Conservation (phyloP, 305 asterid genomes). For the Solanum chacoense region DNA sequence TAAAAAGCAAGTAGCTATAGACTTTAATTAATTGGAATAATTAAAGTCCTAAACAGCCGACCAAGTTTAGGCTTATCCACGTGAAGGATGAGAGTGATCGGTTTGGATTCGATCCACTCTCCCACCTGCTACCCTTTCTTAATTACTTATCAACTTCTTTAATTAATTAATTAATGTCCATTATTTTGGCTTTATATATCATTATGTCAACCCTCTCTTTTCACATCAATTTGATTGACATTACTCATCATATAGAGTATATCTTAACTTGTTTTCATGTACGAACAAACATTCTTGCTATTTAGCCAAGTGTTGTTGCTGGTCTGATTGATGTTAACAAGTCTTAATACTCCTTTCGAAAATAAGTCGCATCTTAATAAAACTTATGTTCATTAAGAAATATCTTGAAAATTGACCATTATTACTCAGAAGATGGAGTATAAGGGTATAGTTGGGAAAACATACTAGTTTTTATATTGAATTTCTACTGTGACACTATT, state of each 20-base stretch:
- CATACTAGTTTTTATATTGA: no score
- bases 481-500: no score
- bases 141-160: neutral
- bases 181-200: neutral
- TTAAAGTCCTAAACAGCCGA: constrained; percentile 27
- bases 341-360: neutral
- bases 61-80: constrained; percentile 24
- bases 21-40: neutral
- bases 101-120: constrained; percentile 12
- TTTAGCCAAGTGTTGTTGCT: no score
- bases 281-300: neutral
- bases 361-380: neutral
- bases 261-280: neutral
- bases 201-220: constrained; percentile 19
- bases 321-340: neutral
- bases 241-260: neutral
- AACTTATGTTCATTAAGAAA: no score
- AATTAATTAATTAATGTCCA: neutral
- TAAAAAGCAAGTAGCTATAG: constrained; percentile 10
- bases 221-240: neutral
- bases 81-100: constrained; percentile 22
- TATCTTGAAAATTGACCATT: neutral
- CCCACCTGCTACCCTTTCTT: constrained; percentile 6
- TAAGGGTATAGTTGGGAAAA: neutral
- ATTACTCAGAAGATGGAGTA: neutral